A percentile compares a stretch with the other conserved stretches of the same genome.
Evolutionary conservation across 768 basidiomycete species (phyloP).

Genomic region (Rhizopogon rudus): DNA sequence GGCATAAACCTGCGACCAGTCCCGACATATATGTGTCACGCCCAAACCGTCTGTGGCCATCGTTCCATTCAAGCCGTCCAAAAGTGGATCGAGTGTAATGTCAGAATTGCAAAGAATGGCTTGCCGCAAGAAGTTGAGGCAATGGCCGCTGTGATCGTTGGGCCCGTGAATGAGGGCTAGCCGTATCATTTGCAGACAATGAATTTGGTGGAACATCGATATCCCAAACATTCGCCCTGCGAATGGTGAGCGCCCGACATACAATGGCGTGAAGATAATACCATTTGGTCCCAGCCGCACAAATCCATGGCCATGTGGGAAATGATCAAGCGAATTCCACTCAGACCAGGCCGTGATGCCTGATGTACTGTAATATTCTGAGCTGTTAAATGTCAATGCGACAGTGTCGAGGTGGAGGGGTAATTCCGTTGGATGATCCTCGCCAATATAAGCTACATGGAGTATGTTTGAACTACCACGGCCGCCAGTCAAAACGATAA

Average conservation of each 20-base stretch:
- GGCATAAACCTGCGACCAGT: slow-evolving; percentile 22
- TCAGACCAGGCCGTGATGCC: slow-evolving; percentile 14
- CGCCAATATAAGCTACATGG: slow-evolving; percentile 18
- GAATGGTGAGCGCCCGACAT: neutral
- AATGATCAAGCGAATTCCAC: slow-evolving; percentile 18
- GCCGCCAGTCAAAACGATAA: neutral
- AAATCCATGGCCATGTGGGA: slow-evolving; percentile 15
- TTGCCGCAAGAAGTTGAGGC: slow-evolving; percentile 40
- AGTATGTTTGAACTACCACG: neutral
- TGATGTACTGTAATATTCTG: slow-evolving; percentile 18
- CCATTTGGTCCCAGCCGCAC: slow-evolving; percentile 21
- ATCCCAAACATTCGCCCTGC: slow-evolving; percentile 17
- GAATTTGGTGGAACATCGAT: slow-evolving; percentile 26
- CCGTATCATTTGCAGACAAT: slow-evolving; percentile 21
- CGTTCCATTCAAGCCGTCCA: slow-evolving; percentile 3
- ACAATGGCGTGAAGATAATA: neutral
- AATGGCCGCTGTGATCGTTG: slow-evolving; percentile 25
- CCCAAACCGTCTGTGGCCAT: slow-evolving; percentile 16
- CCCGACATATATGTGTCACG: slow-evolving; percentile 23
- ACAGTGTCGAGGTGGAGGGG: slow-evolving; percentile 9
- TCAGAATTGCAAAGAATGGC: slow-evolving; percentile 36
- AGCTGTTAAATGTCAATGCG: slow-evolving; percentile 20
- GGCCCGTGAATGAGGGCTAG: neutral
- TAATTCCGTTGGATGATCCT: slow-evolving; percentile 22
- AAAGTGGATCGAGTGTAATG: slow-evolving; percentile 37